Evolutionary conservation across 768 basidiomycete species (phyloP), one percentile per base, ranked within the genome.

Genomic region (Pleurotus giganteus): DNA sequence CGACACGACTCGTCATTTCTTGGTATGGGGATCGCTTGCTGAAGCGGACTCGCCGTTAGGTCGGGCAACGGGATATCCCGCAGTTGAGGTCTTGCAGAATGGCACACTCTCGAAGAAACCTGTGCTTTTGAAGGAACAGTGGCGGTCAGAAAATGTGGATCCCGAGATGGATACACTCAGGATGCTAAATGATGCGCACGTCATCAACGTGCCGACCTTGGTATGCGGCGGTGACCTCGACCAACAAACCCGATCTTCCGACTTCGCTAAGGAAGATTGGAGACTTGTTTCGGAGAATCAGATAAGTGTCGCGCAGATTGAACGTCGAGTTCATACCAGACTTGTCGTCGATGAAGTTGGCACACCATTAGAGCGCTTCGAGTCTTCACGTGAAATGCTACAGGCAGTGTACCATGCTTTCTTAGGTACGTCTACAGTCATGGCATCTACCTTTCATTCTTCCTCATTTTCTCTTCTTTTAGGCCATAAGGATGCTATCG

Each of bases 141-240:
- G 69, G 67, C 55, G 65, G 3, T 19, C 44, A 45, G 24, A 11
- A 1, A 43, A 9, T 7, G 12, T 42, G 12, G 31, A 42, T 11
- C 27, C 56, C 28, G 53, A 42, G 15, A 37, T 44, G 3, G 69
- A 70, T 44, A 54, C 57, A 4, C 34, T 36, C 2, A 36, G n/a
- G 34, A 19, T 63, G 67, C 21, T 29, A 42, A 13, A n/a, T 3
- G 23, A 55, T 15, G 21, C 45, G 0, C 11, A 11, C 12, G 61
- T 70, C 24, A 37, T 45, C 9, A 27, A 66, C 19, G 55, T 74
- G 27, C 67, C 71, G 1, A 37, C 29, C n/a, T 46, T 69, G n/a
- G 27, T 65, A 8, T 63, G 60, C 28, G 72, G 67, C 4, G 66
- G 62, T 29, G 70, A 74, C 50, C 37, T 74, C 3, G 5, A 5